phyloP scores from a whole-genome alignment of 2,329 filamentous ascomycete species.

The Coniosporium tulheliwenetii region DNA sequence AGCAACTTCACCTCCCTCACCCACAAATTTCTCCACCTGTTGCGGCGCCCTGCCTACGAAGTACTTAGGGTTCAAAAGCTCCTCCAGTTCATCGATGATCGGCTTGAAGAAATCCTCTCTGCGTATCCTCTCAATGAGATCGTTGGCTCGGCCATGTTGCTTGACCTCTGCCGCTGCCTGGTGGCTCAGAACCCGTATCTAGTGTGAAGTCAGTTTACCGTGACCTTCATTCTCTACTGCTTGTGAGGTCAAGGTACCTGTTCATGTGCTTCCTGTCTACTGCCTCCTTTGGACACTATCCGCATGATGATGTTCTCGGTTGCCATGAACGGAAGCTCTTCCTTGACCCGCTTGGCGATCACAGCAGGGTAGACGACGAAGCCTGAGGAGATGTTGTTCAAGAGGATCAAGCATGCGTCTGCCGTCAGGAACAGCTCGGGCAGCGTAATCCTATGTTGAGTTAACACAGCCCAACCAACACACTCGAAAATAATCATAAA shows the following conservation, averaged over 20 bases:
- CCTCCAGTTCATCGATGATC: constrained; percentile 18
- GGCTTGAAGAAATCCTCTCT: constrained; percentile 54
- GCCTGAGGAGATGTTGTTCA: constrained; percentile 59
- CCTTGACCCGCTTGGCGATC: constrained; percentile 50
- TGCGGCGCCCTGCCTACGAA: constrained; percentile 23
- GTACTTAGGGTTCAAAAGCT: constrained; percentile 18
- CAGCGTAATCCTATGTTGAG: constrained; percentile 25
- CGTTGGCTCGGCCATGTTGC: constrained; percentile 59
- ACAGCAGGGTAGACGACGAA: constrained; percentile 64
- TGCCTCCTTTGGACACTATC: constrained; percentile 52
- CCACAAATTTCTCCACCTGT: constrained; percentile 22
- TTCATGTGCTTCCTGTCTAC: constrained; percentile 73
- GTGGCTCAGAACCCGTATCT: constrained; percentile 49
- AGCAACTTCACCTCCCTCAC: constrained; percentile 14
- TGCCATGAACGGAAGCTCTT: constrained; percentile 78
- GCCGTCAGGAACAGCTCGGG: constrained; percentile 33
- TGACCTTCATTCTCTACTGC: constrained; percentile 12
- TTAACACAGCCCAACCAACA: no score
- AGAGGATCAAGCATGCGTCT: constrained; percentile 45
- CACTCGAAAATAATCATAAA: no score
- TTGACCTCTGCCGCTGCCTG: constrained; percentile 58
- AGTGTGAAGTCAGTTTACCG: constrained; percentile 1
- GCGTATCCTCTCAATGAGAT: constrained; percentile 66
- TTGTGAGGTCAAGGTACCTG: constrained; percentile 38
- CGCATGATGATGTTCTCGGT: constrained; percentile 66